A percentile compares a stretch with the other conserved stretches of the same genome.
Evolutionary conservation across 257 asterid species (phyloP).

Genomic region (Eucommia ulmoides): DNA sequence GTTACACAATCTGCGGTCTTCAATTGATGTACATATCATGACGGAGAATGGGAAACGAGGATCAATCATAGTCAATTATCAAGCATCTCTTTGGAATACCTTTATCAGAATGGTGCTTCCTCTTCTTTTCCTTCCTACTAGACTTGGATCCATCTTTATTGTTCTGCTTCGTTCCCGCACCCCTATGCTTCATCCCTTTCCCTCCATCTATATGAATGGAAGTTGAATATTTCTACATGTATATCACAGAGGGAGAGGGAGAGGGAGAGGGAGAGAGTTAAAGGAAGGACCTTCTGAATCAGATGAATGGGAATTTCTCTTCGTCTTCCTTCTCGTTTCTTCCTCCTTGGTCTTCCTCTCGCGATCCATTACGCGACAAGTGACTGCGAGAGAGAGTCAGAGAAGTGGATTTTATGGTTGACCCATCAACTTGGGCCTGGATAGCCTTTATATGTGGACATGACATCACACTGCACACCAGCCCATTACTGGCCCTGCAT

Average conservation of each 20-base stretch:
- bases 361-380: neutral
- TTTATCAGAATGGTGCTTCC: conserved; percentile 38
- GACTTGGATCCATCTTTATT: conserved; percentile 1
- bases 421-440: too few relatives aligned
- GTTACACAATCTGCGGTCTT: too few relatives aligned
- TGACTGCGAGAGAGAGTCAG: too few relatives aligned
- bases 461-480: too few relatives aligned
- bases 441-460: too few relatives aligned
- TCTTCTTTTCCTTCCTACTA: neutral
- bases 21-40: too few relatives aligned
- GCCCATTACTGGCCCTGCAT: too few relatives aligned
- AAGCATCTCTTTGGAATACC: conserved; percentile 35
- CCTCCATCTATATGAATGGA: conserved; percentile 10
- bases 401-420: too few relatives aligned
- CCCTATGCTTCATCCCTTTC: conserved; percentile 9
- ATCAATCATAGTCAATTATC: conserved; percentile 24
- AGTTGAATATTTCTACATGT: neutral
- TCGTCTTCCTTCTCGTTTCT: neutral
- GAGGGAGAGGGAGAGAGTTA: neutral
- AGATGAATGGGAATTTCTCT: neutral
- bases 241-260: neutral
- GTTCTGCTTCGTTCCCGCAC: neutral
- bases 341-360: neutral
- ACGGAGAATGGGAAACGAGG: neutral
- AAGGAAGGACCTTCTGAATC: neutral